phyloP scores from a whole-genome alignment of 805 yeast genomes.

The Wickerhamomyces strasburgensis region DNA sequence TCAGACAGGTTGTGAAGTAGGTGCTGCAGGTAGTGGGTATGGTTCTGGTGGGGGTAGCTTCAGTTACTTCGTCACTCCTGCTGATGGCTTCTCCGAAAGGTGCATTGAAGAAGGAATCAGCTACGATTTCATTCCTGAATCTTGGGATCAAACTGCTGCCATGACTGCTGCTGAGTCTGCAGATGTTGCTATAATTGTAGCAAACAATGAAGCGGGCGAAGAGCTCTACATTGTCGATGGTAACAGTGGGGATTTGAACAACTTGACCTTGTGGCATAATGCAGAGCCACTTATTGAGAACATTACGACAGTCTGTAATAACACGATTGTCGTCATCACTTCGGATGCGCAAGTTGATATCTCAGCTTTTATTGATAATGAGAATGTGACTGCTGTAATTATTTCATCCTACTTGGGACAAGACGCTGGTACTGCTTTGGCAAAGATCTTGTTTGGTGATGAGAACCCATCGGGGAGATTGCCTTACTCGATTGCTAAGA shows the following conservation, averaged over 20 bases:
- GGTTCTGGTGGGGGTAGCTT: slow-evolving; percentile 55
- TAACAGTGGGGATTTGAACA: slow-evolving; percentile 50
- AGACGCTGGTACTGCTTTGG: slow-evolving; percentile 47
- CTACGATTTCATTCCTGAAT: slow-evolving; percentile 37
- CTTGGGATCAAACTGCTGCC: slow-evolving; percentile 36
- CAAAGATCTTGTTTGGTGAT: slow-evolving; percentile 52
- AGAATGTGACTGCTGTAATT: slow-evolving; percentile 50
- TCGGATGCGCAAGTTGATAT: slow-evolving; percentile 52
- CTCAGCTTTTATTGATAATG: slow-evolving; percentile 48
- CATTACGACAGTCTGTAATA: slow-evolving; percentile 41
- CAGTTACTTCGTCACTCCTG: slow-evolving; percentile 48
- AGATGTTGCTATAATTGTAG: slow-evolving; percentile 48
- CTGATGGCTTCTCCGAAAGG: slow-evolving; percentile 42
- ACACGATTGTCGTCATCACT: slow-evolving; percentile 50
- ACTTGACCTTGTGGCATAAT: slow-evolving; percentile 47
- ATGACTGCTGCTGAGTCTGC: slow-evolving; percentile 39
- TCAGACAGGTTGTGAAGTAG: slow-evolving; percentile 47
- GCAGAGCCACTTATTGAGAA: slow-evolving; percentile 45
- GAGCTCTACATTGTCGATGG: slow-evolving; percentile 47
- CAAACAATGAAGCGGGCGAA: slow-evolving; percentile 51
- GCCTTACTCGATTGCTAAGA: slow-evolving; percentile 55
- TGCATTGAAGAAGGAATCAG: slow-evolving; percentile 38
- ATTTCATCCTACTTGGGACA: slow-evolving; percentile 50
- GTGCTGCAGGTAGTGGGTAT: slow-evolving; percentile 52
- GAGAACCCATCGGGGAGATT: slow-evolving; percentile 52